phyloP scores from a whole-genome alignment of 305 asterid genomes.

The Caryopteris hybrid region DNA sequence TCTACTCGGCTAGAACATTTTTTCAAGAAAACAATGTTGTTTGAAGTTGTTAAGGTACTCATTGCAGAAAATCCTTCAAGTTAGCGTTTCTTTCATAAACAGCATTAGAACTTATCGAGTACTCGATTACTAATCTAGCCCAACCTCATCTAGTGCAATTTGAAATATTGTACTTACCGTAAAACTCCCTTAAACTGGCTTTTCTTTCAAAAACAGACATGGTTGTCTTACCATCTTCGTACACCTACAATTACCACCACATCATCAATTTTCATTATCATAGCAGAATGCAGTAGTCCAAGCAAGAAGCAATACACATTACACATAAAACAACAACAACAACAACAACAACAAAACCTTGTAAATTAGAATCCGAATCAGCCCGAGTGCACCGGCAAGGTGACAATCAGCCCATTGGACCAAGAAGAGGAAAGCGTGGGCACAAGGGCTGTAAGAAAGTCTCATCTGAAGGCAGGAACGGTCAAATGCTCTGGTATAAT shows the following conservation, averaged over 20 bases:
- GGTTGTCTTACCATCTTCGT: conserved; percentile 78
- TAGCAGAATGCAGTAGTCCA: not conserved
- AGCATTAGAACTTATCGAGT: not conserved
- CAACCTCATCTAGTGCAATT: not conserved
- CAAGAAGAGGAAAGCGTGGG: conserved; percentile 69
- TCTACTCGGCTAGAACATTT: not conserved
- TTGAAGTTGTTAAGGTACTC: not conserved
- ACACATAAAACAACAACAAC: not conserved
- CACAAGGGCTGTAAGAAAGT: conserved; percentile 89
- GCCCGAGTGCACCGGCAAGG: conserved; percentile 79
- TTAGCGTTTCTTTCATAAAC: not conserved
- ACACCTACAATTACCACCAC: conserved; percentile 48
- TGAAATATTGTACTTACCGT: conserved; percentile 46
- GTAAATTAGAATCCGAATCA: conserved; percentile 74
- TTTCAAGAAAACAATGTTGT: not conserved
- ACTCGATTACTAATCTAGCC: not conserved
- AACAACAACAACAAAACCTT: conserved; percentile 59
- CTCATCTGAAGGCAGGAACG: conserved; percentile 94
- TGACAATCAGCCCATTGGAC: conserved; percentile 92
- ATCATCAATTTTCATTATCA: conserved; percentile 2
- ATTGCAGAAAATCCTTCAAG: not conserved
- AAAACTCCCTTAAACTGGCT: conserved; percentile 74
- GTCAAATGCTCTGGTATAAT: conserved; percentile 60
- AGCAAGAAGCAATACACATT: too few relatives aligned
- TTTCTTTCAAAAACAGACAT: conserved; percentile 70